Evolutionary conservation across 805 yeast species (phyloP).

Genomic region (Teunomyces gatunensis): DNA sequence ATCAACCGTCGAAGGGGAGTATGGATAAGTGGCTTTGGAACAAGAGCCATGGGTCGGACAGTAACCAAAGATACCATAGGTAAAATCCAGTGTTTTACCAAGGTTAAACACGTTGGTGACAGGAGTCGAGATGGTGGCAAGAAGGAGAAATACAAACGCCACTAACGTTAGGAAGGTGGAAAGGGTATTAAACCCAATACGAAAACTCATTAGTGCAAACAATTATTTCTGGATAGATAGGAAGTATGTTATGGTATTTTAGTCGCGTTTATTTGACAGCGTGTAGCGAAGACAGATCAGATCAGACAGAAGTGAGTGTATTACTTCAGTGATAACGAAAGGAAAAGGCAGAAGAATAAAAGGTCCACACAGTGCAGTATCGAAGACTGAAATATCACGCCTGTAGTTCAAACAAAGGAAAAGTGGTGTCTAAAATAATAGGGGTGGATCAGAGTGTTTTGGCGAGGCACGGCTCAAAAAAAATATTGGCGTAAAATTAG

Average conservation of each 20-base stretch:
- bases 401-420: background rate
- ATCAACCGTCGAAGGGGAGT: slow-evolving; percentile 31
- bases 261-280: background rate
- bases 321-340: background rate
- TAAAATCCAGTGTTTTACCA: slow-evolving; percentile 43
- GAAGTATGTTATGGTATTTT: background rate
- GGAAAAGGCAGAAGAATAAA: background rate
- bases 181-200: slow-evolving; percentile 35
- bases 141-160: slow-evolving; percentile 60
- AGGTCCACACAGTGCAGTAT: background rate
- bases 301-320: too few relatives aligned
- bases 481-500: background rate
- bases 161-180: slow-evolving; percentile 44
- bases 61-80: slow-evolving; percentile 68
- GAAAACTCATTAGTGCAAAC: slow-evolving; percentile 13
- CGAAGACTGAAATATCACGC: background rate
- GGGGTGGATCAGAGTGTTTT: background rate
- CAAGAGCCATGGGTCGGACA: slow-evolving; percentile 45
- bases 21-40: slow-evolving; percentile 45
- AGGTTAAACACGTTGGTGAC: slow-evolving; percentile 48
- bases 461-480: slow-evolving; percentile 4
- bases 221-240: too few relatives aligned
- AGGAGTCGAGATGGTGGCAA: slow-evolving; percentile 64
- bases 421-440: background rate
- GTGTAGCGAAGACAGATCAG: background rate